Percentiles rank a stretch among this genome's conserved stretches.
phyloP scores from a whole-genome alignment of 768 basidiomycete genomes.

The Mycena vulgaris region DNA sequence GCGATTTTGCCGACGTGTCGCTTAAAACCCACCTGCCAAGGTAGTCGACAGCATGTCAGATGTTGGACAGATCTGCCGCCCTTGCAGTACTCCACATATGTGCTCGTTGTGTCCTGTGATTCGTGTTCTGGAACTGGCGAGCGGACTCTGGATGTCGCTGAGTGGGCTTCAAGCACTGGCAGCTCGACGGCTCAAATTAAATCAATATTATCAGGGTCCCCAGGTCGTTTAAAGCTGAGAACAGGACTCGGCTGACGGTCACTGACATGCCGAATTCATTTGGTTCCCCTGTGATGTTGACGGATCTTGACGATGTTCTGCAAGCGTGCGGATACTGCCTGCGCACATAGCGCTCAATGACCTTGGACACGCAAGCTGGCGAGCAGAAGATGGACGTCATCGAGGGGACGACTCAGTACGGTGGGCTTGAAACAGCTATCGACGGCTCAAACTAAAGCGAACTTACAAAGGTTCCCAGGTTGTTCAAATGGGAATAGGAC shows the following conservation, averaged over 20 bases:
- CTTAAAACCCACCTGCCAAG: not conserved
- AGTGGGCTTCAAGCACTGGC: conserved; percentile 12
- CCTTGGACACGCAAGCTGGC: conserved; percentile 10
- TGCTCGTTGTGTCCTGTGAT: conserved; percentile 15
- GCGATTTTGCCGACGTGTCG: not conserved
- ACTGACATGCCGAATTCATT: conserved; percentile 19
- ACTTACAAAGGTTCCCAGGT: too few relatives aligned
- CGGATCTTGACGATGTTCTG: conserved; percentile 9
- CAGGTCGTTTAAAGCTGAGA: too few relatives aligned
- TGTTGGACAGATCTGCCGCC: conserved; percentile 7
- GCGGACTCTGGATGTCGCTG: conserved; percentile 15
- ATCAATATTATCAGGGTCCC: too few relatives aligned
- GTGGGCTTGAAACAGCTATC: conserved; percentile 8
- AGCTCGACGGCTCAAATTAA: not conserved
- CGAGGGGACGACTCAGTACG: not conserved
- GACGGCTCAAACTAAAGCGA: not conserved
- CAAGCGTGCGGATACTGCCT: not conserved
- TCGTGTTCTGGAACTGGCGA: conserved; percentile 13
- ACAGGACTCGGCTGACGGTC: conserved; percentile 13
- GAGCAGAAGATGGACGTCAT: conserved; percentile 17
- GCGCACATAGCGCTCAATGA: conserved; percentile 11
- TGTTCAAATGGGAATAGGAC: not conserved
- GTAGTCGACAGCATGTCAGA: conserved; percentile 22
- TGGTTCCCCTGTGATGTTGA: too few relatives aligned
- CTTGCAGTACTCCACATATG: conserved; percentile 13